phyloP scores from a whole-genome alignment of 371 early-diverging fungal genomes.

The Neoconidiobolus thromboides region DNA sequence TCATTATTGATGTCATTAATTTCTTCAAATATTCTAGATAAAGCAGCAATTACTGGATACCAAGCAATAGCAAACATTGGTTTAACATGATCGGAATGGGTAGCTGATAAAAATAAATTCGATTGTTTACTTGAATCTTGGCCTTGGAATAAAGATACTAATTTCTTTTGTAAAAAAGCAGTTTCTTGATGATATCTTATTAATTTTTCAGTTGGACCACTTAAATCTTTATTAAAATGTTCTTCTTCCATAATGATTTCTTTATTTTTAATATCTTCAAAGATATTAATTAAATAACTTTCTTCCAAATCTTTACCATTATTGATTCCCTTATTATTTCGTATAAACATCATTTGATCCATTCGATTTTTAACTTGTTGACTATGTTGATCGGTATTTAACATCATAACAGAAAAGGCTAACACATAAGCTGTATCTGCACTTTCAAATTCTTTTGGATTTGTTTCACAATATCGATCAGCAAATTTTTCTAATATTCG shows the following conservation, averaged over 20 bases:
- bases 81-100: constrained; percentile 77
- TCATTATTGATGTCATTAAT: constrained; percentile 46
- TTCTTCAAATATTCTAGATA: constrained; percentile 74
- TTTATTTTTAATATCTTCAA: constrained; percentile 58
- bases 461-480: constrained; percentile 69
- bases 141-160: constrained; percentile 6
- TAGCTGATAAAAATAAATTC: constrained; percentile 32
- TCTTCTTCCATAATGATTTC: constrained; percentile 88
- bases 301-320: constrained; percentile 58
- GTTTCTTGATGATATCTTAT: constrained; percentile 3
- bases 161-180: constrained; percentile 4
- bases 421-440: constrained; percentile 86
- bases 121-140: not conserved
- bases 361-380: constrained; percentile 69
- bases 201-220: not conserved
- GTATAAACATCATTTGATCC: constrained; percentile 48
- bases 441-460: constrained; percentile 49
- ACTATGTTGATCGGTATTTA: constrained; percentile 90
- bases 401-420: constrained; percentile 84
- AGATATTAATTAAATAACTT: constrained; percentile 46
- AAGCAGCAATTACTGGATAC: constrained; percentile 72
- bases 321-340: constrained; percentile 76
- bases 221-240: not conserved
- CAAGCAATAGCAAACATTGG: constrained; percentile 85
- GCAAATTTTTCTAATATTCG: constrained; percentile 95